Evolutionary conservation across 768 basidiomycete species (phyloP).

Genomic region (Termitomyces sp.): DNA sequence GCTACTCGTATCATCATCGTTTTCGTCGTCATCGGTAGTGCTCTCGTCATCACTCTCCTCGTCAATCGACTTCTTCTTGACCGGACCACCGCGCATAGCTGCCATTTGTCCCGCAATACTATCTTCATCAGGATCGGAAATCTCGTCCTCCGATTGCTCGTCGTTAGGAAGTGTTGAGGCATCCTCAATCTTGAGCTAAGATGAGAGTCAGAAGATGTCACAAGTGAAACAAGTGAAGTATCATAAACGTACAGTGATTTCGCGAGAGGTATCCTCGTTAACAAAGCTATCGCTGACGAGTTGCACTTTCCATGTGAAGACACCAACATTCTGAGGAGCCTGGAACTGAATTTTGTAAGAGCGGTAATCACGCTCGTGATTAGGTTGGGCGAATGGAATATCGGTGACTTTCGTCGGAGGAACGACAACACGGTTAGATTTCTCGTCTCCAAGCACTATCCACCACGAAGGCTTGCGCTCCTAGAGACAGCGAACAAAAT

Average conservation of each 20-base stretch:
- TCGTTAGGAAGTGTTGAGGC: conserved; percentile 53
- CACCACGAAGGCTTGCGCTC: conserved; percentile 91
- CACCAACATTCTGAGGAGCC: conserved; percentile 79
- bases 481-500: conserved; percentile 35
- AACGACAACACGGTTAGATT: conserved; percentile 80
- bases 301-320: conserved; percentile 88
- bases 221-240: neutral
- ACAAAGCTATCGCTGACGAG: conserved; percentile 87
- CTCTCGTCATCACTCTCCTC: conserved; percentile 55
- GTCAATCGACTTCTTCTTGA: conserved; percentile 64
- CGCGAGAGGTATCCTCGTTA: conserved; percentile 70
- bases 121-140: conserved; percentile 98
- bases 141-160: conserved; percentile 81
- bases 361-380: conserved; percentile 61
- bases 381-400: conserved; percentile 60
- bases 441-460: conserved; percentile 86
- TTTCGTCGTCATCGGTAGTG: conserved; percentile 54
- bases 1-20: conserved; percentile 40
- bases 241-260: conserved; percentile 62
- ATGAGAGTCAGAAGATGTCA: conserved; percentile 13
- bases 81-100: conserved; percentile 83
- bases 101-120: conserved; percentile 97
- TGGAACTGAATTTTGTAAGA: conserved; percentile 94
- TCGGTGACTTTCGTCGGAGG: conserved; percentile 83
- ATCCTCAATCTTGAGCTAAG: conserved; percentile 83